These are phyloP conservation scores for Komagataella kurtzmanii DNA, from an alignment of 805 yeast genomes.

Conservation along the genomic window DNA sequence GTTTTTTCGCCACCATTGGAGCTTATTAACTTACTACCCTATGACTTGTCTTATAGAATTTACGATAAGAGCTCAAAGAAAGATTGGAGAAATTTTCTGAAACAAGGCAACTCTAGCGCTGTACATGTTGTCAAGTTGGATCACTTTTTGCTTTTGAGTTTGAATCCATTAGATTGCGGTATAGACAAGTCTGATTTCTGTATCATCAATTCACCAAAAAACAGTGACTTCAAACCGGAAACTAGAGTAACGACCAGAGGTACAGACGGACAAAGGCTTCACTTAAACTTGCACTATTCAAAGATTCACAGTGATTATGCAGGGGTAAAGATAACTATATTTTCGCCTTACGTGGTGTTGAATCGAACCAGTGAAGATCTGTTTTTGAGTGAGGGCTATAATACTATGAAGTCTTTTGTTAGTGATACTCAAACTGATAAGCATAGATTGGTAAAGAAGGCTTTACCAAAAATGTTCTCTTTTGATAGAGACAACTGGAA, in stretches of 20 bases:
- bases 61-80: conserved; percentile 60
- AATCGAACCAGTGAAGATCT: conserved; percentile 68
- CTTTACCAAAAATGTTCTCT: conserved; percentile 73
- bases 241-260: conserved; percentile 33
- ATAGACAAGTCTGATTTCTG: conserved; percentile 61
- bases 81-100: conserved; percentile 52
- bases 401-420: conserved; percentile 34
- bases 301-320: conserved; percentile 34
- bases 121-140: conserved; percentile 72
- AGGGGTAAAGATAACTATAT: conserved; percentile 56
- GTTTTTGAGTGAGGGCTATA: conserved; percentile 41
- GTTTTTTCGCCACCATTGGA: conserved; percentile 76
- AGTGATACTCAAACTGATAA: conserved; percentile 5
- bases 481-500: conserved; percentile 41
- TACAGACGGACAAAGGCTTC: conserved; percentile 54
- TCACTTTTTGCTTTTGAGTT: conserved; percentile 58
- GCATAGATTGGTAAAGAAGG: conserved; percentile 16
- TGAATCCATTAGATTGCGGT: conserved; percentile 49
- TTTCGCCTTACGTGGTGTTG: conserved; percentile 72
- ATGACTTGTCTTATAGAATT: conserved; percentile 59
- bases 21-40: conserved; percentile 76
- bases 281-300: conserved; percentile 52
- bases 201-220: conserved; percentile 46
- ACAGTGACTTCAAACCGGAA: conserved; percentile 46
- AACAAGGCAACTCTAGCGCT: conserved; percentile 53